These are phyloP conservation scores for Ramaria sp. DNA, from an alignment of 768 basidiomycete species.

Conservation along the genomic window DNA sequence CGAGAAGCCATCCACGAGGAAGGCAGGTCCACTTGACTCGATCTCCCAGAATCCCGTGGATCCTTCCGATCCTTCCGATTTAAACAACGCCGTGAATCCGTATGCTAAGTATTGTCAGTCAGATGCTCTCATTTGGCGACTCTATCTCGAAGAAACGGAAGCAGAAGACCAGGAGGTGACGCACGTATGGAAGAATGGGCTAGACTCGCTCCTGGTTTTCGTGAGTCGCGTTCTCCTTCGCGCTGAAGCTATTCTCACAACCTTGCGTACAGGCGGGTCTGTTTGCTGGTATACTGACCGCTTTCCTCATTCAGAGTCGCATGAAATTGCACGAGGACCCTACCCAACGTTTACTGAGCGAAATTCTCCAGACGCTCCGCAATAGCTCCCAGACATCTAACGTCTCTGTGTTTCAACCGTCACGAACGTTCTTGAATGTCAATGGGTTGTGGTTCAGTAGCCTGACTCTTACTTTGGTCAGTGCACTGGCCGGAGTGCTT, in stretches of 20 bases:
- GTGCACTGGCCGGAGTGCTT: neutral
- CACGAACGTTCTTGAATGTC: no score
- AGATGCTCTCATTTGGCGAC: neutral
- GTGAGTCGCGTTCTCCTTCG: neutral
- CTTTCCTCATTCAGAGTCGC: neutral
- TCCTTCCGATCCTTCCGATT: no score
- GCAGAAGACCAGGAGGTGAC: neutral
- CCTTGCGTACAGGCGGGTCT: neutral
- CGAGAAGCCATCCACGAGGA: no score
- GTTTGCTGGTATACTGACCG: neutral
- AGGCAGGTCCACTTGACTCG: no score
- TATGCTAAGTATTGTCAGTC: no score
- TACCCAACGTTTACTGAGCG: neutral
- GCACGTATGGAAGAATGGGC: neutral
- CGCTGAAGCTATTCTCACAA: no score
- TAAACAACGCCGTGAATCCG: no score
- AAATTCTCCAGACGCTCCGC: neutral
- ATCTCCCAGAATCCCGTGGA: no score
- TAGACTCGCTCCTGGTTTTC: neutral
- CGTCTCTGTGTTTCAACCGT: no score
- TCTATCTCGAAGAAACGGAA: neutral
- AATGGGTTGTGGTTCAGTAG: no score
- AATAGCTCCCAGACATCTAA: no score
- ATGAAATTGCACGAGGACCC: neutral
- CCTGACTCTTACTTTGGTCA: neutral